Evolutionary conservation across 768 basidiomycete species (phyloP).

Genomic region (Candolleomyces aberdarensis): DNA sequence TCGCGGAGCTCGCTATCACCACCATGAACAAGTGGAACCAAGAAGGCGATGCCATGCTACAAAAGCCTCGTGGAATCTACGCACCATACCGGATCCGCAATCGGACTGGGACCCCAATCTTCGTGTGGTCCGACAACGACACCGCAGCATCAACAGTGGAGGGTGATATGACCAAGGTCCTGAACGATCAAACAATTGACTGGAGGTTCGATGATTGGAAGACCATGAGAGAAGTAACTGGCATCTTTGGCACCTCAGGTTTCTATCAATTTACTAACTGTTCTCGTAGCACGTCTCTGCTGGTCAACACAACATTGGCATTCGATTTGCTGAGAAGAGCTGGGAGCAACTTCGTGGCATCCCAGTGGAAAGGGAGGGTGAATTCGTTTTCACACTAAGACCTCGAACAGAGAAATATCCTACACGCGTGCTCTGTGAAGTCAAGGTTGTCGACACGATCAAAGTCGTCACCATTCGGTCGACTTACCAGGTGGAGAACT

Average conservation of each 20-base stretch:
- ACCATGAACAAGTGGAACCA: constrained; percentile 70
- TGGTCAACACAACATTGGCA: constrained; percentile 79
- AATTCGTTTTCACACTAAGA: constrained; percentile 83
- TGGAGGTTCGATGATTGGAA: constrained; percentile 99
- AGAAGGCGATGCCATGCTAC: constrained; percentile 67
- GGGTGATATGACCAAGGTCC: constrained; percentile 53
- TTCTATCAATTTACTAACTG: constrained; percentile 2
- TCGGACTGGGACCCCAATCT: constrained; percentile 81
- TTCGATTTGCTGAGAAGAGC: constrained; percentile 79
- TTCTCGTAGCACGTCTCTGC: constrained; percentile 55
- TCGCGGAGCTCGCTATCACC: constrained; percentile 80
- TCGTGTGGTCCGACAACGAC: constrained; percentile 83
- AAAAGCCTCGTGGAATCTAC: constrained; percentile 80
- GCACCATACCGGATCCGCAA: constrained; percentile 94
- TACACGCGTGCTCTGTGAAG: constrained; percentile 83
- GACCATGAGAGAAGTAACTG: constrained; percentile 81
- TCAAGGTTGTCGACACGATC: constrained; percentile 86
- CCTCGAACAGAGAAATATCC: constrained; percentile 73
- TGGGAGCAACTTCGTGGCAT: constrained; percentile 90
- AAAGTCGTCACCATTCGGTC: constrained; percentile 94
- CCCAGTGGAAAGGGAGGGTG: constrained; percentile 92
- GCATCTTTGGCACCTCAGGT: background rate
- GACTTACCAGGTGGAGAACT: constrained; percentile 87
- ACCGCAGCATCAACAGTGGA: constrained; percentile 45
- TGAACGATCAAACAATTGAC: constrained; percentile 75